Conservation (phyloP, 805 yeast species). For the Tetrapisispora nanseiensis region DNA sequence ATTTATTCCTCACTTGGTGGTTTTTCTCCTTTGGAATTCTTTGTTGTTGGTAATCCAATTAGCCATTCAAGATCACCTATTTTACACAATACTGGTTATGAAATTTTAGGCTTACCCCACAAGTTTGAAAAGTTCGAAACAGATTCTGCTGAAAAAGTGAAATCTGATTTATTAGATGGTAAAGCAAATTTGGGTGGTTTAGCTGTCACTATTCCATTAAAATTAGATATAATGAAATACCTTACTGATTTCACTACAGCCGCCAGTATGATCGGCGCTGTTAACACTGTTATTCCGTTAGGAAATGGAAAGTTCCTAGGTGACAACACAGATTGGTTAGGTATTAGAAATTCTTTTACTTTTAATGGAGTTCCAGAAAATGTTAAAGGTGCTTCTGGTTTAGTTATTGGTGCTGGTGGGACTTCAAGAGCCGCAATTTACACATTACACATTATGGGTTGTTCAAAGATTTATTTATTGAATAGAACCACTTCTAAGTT, state of each 20-base stretch:
- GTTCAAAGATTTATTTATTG: conserved; percentile 61
- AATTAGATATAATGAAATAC: conserved; percentile 64
- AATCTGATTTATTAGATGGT: conserved; percentile 37
- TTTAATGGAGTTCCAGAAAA: conserved; percentile 49
- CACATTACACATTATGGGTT: conserved; percentile 74
- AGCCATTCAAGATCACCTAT: conserved; percentile 83
- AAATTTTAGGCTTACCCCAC: conserved; percentile 70
- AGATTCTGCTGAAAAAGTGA: conserved; percentile 47
- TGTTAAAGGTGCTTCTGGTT: conserved; percentile 41
- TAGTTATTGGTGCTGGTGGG: conserved; percentile 95
- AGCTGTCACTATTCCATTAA: conserved; percentile 90
- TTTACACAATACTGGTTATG: conserved; percentile 73
- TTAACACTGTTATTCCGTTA: conserved; percentile 69
- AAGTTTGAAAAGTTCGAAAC: conserved; percentile 60
- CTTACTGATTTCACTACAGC: conserved; percentile 61
- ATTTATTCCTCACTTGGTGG: conserved; percentile 53
- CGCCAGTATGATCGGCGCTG: conserved; percentile 82
- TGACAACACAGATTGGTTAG: conserved; percentile 94
- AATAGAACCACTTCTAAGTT: conserved; percentile 72
- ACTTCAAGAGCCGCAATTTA: conserved; percentile 91
- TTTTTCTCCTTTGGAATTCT: conserved; percentile 47
- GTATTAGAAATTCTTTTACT: conserved; percentile 61
- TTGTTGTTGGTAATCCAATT: conserved; percentile 74
- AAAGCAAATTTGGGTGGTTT: conserved; percentile 72
- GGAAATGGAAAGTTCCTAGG: conserved; percentile 49